Evolutionary conservation across 2,329 filamentous ascomycete species (phyloP), one percentile per base, ranked within the genome.

Genomic region (Penicillium sp.): DNA sequence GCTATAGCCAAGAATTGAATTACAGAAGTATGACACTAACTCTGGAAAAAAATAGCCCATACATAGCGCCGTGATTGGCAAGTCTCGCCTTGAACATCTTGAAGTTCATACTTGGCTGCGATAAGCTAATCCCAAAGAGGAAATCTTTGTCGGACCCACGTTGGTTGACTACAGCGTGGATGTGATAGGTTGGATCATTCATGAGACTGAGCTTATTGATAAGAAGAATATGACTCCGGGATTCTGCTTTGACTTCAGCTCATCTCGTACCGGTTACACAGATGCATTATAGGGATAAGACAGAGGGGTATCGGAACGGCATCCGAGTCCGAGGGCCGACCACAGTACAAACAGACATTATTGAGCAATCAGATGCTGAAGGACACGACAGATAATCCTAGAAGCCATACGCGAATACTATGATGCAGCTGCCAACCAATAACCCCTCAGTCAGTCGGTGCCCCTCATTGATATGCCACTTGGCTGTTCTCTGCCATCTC

Each of bases 91-190:
- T 57, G 60, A 24, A 5, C 20, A 31, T 1, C 16, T 24, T 24
- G 42, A 53, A 39, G 22, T 29, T 44, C 38, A 55, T 50, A 55
- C n/a, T 37, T 50, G 24, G 8, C 16, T 13, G 14, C 22, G 34
- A 34, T 32, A 50, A 34, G 38, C 62, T 61, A 64, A 20, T 22
- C 64, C 58, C 35, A 34, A 66, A 64, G 52, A 53, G 64, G 64
- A 62, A 64, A 61, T 59, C 35, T 64, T 65, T 64, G 62, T 66
- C 62, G 62, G 64, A 62, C 61, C 62, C 64, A 64, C 58, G 18
- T 22, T 43, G 6, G 4, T n/a, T 16, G 38, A 22, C 22, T 13
- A 3, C 13, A 20, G 5, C 18, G 9, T 38, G 3, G 8, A 55
- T 31, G 5, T 49, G 52, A 55, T 55, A 43, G 52, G 52, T 3